phyloP scores from a whole-genome alignment of 2,329 filamentous ascomycete species.

The Leptographium wingfieldii region DNA sequence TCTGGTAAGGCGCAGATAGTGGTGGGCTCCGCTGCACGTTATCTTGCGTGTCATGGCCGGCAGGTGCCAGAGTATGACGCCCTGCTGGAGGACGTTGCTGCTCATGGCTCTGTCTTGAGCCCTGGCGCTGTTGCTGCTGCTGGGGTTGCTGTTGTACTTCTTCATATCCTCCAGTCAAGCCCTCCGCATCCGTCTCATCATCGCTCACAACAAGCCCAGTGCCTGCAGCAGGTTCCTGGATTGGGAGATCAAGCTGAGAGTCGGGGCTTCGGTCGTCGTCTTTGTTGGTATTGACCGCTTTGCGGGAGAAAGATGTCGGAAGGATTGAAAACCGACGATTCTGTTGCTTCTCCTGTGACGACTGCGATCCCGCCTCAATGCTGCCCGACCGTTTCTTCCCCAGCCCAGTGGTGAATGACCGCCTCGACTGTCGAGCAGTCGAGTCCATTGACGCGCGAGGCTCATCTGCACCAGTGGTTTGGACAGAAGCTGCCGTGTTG shows the following conservation, averaged over 20 bases:
- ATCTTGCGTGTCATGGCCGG: constrained; percentile 27
- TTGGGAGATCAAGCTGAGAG: constrained; percentile 40
- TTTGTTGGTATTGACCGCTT: constrained; percentile 48
- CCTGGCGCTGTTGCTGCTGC: not conserved
- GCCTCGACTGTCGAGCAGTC: constrained; percentile 37
- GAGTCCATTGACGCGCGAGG: constrained; percentile 59
- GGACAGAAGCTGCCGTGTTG: constrained; percentile 27
- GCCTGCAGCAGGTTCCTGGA: constrained; percentile 29
- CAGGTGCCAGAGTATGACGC: not conserved
- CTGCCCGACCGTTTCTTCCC: constrained; percentile 61
- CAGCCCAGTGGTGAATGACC: constrained; percentile 57
- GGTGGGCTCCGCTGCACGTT: constrained; percentile 27
- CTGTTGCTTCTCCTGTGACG: constrained; percentile 39
- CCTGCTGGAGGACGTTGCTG: not conserved
- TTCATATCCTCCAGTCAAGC: constrained; percentile 19
- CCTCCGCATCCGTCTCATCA: not conserved
- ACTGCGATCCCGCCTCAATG: constrained; percentile 40
- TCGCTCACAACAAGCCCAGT: not conserved
- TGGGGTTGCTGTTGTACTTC: not conserved
- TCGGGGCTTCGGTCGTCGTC: constrained; percentile 32
- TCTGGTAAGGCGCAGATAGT: constrained; percentile 31
- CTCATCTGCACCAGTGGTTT: constrained; percentile 8
- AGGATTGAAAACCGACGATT: constrained; percentile 59
- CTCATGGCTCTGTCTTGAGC: not conserved
- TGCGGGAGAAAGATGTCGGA: constrained; percentile 50